Conservation (phyloP, 768 basidiomycete genomes). For the Psilocybe tampanensis region DNA sequence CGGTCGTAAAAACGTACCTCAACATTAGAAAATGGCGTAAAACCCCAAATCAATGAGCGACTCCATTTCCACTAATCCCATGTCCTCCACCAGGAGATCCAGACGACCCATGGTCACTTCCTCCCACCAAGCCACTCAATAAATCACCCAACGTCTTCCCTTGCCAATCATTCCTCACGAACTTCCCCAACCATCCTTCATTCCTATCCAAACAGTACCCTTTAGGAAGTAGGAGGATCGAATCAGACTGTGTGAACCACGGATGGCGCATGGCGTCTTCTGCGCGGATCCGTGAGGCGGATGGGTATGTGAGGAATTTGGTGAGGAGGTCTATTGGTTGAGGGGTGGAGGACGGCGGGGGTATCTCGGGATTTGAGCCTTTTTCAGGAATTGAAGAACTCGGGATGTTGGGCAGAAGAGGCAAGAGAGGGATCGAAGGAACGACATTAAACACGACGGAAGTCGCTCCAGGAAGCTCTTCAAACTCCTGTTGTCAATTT, state of each 20-base stretch:
- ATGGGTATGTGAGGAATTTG: conserved; percentile 63
- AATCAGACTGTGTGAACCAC: conserved; percentile 45
- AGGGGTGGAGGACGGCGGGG: too few relatives aligned
- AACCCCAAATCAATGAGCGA: too few relatives aligned
- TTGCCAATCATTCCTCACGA: conserved; percentile 25
- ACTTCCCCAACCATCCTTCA: conserved; percentile 9
- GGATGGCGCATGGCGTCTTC: conserved; percentile 55
- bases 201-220: conserved; percentile 13
- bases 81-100: neutral
- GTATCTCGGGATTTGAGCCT: too few relatives aligned
- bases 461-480: conserved; percentile 61
- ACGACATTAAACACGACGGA: conserved; percentile 65
- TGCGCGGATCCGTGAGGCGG: conserved; percentile 48
- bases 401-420: conserved; percentile 65
- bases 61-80: too few relatives aligned
- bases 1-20: too few relatives aligned
- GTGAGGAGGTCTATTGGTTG: conserved; percentile 53
- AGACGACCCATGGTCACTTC: too few relatives aligned
- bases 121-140: conserved; percentile 17
- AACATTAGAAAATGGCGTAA: too few relatives aligned
- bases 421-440: conserved; percentile 47
- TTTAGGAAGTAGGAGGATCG: conserved; percentile 13
- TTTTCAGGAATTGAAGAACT: too few relatives aligned
- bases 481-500: conserved; percentile 58
- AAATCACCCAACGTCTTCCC: conserved; percentile 29